Percentiles rank a stretch among this genome's conserved stretches.
These are phyloP conservation scores for Xylaria sp. DNA, from an alignment of 2,329 filamentous ascomycete species.

Conservation along the genomic window DNA sequence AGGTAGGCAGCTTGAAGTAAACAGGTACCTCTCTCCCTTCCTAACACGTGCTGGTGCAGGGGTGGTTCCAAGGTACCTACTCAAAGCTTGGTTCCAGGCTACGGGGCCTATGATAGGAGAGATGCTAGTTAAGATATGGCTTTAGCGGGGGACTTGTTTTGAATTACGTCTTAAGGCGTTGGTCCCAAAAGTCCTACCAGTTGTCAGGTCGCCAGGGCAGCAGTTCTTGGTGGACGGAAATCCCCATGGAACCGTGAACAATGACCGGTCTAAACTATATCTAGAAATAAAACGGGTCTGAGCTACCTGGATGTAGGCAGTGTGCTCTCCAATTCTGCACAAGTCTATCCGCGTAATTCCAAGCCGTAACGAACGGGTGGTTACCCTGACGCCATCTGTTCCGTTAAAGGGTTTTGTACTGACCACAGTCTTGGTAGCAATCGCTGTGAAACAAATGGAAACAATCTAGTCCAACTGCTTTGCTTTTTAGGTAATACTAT, in stretches of 20 bases:
- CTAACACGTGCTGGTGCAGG: slow-evolving; percentile 13
- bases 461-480: neutral
- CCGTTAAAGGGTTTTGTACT: neutral
- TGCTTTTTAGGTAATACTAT: neutral
- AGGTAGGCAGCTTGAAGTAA: no score
- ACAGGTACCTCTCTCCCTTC: neutral
- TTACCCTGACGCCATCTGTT: neutral
- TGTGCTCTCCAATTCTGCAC: neutral
- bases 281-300: neutral
- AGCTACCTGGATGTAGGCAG: neutral
- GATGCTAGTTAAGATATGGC: slow-evolving; percentile 19
- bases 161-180: slow-evolving; percentile 12
- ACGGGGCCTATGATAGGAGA: slow-evolving; percentile 3
- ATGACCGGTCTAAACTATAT: neutral
- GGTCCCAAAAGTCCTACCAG: slow-evolving; percentile 21
- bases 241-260: slow-evolving; percentile 4
- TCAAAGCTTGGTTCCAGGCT: slow-evolving; percentile 1
- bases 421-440: no score
- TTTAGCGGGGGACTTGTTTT: slow-evolving; percentile 14
- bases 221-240: neutral
- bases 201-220: neutral
- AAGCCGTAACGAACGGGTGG: neutral
- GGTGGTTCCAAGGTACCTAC: slow-evolving; percentile 2
- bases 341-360: neutral
- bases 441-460: neutral